Conservation (phyloP, 2,329 filamentous ascomycete species). For the Verticillium dahliae region DNA sequence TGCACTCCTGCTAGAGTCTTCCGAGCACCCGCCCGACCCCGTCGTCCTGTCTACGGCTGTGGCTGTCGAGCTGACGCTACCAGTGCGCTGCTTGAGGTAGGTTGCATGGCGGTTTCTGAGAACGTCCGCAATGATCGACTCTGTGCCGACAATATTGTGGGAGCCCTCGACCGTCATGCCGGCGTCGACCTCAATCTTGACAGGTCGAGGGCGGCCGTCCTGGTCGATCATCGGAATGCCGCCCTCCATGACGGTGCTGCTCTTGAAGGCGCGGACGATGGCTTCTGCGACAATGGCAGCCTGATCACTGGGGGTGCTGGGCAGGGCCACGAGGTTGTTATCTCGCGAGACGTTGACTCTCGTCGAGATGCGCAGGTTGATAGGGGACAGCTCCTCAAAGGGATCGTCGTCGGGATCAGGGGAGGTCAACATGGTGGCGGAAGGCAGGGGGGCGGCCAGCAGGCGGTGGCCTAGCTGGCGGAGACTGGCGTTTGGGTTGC, state of each 20-base stretch:
- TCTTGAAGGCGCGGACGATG: slow-evolving; percentile 36
- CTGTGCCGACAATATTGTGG: slow-evolving; percentile 35
- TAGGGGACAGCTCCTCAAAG: slow-evolving; percentile 24
- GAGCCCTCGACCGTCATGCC: slow-evolving; percentile 36
- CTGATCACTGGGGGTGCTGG: slow-evolving; percentile 28
- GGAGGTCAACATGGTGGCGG: background rate
- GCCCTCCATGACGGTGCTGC: slow-evolving; percentile 29
- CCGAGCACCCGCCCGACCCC: background rate
- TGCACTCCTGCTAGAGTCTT: background rate
- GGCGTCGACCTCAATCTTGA: slow-evolving; percentile 37
- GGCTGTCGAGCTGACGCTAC: background rate
- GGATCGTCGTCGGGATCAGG: background rate
- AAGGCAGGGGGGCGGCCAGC: background rate
- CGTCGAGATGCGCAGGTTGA: slow-evolving; percentile 41
- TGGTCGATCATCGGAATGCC: slow-evolving; percentile 40
- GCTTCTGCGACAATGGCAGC: slow-evolving; percentile 36
- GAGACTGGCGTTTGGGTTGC: background rate
- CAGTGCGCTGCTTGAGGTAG: background rate
- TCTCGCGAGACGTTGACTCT: slow-evolving; percentile 37
- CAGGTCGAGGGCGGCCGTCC: slow-evolving; percentile 31
- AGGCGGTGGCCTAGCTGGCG: background rate
- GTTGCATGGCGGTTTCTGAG: slow-evolving; percentile 13
- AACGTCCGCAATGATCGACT: slow-evolving; percentile 19
- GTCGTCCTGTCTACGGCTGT: background rate
- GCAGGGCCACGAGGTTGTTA: slow-evolving; percentile 41